These are phyloP conservation scores for Salinomyces thailandicus DNA, from an alignment of 2,329 filamentous ascomycete species.

Conservation along the genomic window DNA sequence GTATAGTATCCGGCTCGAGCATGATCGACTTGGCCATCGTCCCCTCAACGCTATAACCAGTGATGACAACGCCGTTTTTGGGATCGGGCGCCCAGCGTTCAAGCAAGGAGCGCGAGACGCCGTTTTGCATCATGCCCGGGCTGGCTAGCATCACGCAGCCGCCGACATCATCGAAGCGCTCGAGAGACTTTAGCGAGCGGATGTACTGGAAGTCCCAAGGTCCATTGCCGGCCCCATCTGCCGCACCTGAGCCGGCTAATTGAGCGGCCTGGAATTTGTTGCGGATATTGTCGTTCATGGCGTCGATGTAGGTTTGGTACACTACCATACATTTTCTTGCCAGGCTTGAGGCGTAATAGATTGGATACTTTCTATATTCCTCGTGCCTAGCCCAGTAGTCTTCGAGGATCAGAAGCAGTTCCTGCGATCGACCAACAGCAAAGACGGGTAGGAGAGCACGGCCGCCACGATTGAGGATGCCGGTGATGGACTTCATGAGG, in stretches of 20 bases:
- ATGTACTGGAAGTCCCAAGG: conserved; percentile 98
- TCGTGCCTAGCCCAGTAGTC: conserved; percentile 91
- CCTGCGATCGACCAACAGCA: conserved; percentile 84
- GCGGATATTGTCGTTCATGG: conserved; percentile 99
- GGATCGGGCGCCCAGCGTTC: conserved; percentile 94
- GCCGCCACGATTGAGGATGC: conserved; percentile 81
- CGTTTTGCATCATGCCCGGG: conserved; percentile 96
- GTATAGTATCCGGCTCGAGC: conserved; percentile 89
- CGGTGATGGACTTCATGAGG: conserved; percentile 90
- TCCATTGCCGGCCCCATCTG: conserved; percentile 52
- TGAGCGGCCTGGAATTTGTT: conserved; percentile 73
- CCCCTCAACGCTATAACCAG: conserved; percentile 94
- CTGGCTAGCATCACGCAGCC: conserved; percentile 95
- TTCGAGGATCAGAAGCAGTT: conserved; percentile 85
- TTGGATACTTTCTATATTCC: conserved; percentile 81
- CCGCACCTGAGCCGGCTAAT: conserved; percentile 41
- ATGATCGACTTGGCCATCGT: conserved; percentile 97
- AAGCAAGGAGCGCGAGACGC: conserved; percentile 81
- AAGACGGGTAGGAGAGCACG: conserved; percentile 93
- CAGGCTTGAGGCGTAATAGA: conserved; percentile 94
- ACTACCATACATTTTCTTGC: conserved; percentile 97
- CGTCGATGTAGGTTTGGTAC: conserved; percentile 94
- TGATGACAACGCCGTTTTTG: conserved; percentile 97
- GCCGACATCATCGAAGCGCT: conserved; percentile 91
- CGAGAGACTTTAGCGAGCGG: conserved; percentile 79